Base-by-base conservation (phyloP, 805 yeast genomes). In the Suhomyces prunicola region DNA sequence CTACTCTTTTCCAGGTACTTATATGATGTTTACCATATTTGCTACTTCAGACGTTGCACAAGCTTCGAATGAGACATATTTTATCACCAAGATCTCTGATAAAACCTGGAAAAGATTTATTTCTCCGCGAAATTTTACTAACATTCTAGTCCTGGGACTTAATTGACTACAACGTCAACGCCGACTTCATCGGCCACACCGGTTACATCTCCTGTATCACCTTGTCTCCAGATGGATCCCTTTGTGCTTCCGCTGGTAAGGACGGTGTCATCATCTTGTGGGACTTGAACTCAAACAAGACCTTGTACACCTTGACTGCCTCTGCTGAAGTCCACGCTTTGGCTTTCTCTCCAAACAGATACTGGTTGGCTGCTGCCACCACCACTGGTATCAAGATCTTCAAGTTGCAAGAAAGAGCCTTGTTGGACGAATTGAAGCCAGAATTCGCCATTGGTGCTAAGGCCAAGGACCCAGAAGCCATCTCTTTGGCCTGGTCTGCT, bases 311-410 rank as follows among this genome's bases (percentile, higher is more conserved):
- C 72, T 85, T 94, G 78, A 81, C 84, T 71, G 93, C 97, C 69
- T 90, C 94, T 78, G 94, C 93, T 74, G 98, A 93, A 85, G 91
- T 94, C 69, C 90, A 90, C 80, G 96, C 97, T 76, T 85, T 94
- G 76, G 96, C 97, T 70, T 94, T 94, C 96, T 93, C 98, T 78
- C 99, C 99, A 82, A 90, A 90, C 96, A 92, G 99, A 88, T 94
- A 90, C 96, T 94, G 99, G 99, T 88, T 94, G 79, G 93, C 96
- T 77, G 99, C 98, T 81, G 98, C 99, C 74, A 94, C 99, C 70
- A 82, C 97, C 64, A 81, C 97, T 66, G 94, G 97, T 73, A 90
- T 94, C 85, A 93, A 92, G 89, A 87, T 94, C 85, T 94, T 86
- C 90, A 90, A 92, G 87, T 87, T 94, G 78, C 94, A 91, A 83